Percentiles rank a stretch among this genome's conserved stretches.
These are phyloP conservation scores for Colletotrichum sp. DNA, from an alignment of 2,329 filamentous ascomycete genomes.

Conservation along the genomic window DNA sequence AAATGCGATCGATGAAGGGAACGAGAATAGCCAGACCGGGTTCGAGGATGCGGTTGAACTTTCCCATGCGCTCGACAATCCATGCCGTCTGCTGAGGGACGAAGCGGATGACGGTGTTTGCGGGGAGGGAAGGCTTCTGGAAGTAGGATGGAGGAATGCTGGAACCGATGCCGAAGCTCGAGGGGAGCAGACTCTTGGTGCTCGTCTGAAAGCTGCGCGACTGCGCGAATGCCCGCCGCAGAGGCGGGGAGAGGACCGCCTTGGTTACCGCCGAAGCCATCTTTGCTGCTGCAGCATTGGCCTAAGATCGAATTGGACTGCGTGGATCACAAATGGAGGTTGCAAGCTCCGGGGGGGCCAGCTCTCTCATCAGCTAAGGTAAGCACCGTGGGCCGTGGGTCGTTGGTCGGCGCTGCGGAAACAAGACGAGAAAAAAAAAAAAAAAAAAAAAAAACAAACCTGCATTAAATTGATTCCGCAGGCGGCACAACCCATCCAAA, in stretches of 20 bases:
- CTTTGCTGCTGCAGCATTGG: constrained; percentile 22
- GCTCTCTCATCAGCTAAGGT: constrained; percentile 2
- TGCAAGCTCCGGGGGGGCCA: neutral
- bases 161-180: constrained; percentile 35
- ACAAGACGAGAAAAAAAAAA: neutral
- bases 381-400: neutral
- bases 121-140: constrained; percentile 75
- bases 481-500: no score
- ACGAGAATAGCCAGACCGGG: constrained; percentile 89
- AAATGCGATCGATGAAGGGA: constrained; percentile 92
- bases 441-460: neutral
- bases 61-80: constrained; percentile 99
- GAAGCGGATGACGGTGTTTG: constrained; percentile 94
- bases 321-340: neutral
- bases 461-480: no score
- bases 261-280: constrained; percentile 25
- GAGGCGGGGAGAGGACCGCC: constrained; percentile 21
- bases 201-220: constrained; percentile 19
- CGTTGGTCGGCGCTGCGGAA: neutral
- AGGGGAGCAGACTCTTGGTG: constrained; percentile 11
- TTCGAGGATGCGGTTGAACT: constrained; percentile 91
- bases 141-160: constrained; percentile 77
- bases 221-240: constrained; percentile 19
- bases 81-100: constrained; percentile 99
- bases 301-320: neutral